Evolutionary conservation across 192 early-diverging fungal genomes (phyloP).

Genomic region (Kappamyces sp.): DNA sequence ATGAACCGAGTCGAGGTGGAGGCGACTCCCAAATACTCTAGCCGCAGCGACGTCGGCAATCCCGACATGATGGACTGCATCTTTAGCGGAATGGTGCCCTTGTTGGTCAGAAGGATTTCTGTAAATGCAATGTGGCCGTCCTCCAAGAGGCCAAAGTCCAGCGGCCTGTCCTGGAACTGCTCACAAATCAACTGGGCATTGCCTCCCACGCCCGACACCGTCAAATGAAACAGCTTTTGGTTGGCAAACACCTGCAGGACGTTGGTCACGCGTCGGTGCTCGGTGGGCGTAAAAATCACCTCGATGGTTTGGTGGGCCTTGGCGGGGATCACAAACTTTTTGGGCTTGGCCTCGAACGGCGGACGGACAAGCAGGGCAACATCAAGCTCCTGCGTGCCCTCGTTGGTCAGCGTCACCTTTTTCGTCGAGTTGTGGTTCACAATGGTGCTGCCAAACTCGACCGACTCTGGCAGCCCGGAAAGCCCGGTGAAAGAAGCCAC

Average conservation of each 20-base stretch:
- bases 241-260: conserved; percentile 51
- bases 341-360: conserved; percentile 44
- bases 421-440: conserved; percentile 34
- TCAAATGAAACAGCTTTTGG: conserved; percentile 46
- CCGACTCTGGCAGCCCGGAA: conserved; percentile 42
- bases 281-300: conserved; percentile 45
- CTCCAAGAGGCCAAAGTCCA: conserved; percentile 48
- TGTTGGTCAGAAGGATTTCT: conserved; percentile 48
- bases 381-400: conserved; percentile 39
- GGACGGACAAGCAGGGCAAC: conserved; percentile 41
- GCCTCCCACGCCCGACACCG: conserved; percentile 39
- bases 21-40: conserved; percentile 44
- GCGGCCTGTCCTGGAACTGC: conserved; percentile 47
- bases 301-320: conserved; percentile 40
- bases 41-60: conserved; percentile 37
- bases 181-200: conserved; percentile 54
- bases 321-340: conserved; percentile 34
- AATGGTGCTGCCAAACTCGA: conserved; percentile 55
- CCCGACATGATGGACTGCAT: conserved; percentile 41
- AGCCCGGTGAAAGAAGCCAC: conserved; percentile 43
- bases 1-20: conserved; percentile 22
- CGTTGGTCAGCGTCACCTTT: conserved; percentile 42
- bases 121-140: conserved; percentile 52
- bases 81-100: conserved; percentile 50
- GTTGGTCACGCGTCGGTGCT: conserved; percentile 31